Evolutionary conservation across 2,329 filamentous ascomycete species (phyloP), one percentile per base, ranked within the genome.

Genomic region (Dendrostoma leiphaemia): DNA sequence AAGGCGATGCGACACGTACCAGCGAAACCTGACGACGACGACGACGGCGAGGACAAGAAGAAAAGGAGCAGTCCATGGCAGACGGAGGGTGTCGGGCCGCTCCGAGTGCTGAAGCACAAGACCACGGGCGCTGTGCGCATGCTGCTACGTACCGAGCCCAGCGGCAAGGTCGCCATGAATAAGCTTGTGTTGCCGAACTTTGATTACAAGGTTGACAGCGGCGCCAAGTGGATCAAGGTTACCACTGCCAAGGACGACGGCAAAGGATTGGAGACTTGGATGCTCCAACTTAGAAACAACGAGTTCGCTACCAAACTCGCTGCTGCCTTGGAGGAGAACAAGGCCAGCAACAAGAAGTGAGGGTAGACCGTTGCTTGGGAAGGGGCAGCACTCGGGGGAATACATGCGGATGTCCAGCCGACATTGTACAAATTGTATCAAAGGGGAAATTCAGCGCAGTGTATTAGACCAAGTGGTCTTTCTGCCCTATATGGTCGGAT

Each of bases 81-180:
- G 28, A 84, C 80, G 1, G 82, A 87, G 67, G 90, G 90, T 41
- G 74, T 90, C 7, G 91, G 91, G 0, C 80, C 83, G 10, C 73
- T 92, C 49, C 85, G 88, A 35, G 67, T 96, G 13, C 75, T 95
- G 58, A 87, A 88, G 69, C 81, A 93, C 73, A 88, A 89, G 67
- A 77, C 79, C 15, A 89, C 84, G 0, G 83, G 81, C 19, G 77
- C 80, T 26, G 80, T 85, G 4, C 83, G 90, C 37, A 73, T 94
- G 43, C 72, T 95, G 19, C 72, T 92, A 58, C 84, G 90, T 47
- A 83, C 83, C n/a, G 88, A 91, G 60, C 89, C 89, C 0, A 81
- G 85, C 59, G 90, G 90, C 15, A 82, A 87, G 35, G 76, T 93
- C 44, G 80, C 88, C 3, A 73, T 95, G 63, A 95, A 95, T 71